Evolutionary conservation across 306 rosid species (phyloP).

Genomic region (Dicorynia guianensis): DNA sequence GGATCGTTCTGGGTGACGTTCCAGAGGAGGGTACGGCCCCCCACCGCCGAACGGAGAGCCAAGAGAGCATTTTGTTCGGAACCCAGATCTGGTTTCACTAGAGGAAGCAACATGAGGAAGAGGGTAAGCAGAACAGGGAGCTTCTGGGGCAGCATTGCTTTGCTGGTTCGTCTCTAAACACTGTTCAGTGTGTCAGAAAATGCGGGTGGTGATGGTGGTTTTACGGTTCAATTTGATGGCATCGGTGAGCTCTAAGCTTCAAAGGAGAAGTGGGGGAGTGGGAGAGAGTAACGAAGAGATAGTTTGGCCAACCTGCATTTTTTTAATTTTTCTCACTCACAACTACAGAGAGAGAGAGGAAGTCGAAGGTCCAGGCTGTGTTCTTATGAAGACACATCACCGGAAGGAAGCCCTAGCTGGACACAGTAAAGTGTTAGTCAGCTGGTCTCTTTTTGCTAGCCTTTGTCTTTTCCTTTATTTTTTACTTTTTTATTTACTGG

Average conservation of each 20-base stretch:
- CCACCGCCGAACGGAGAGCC: constrained; percentile 44
- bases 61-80: constrained; percentile 47
- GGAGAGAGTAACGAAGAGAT: not conserved
- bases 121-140: constrained; percentile 5
- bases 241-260: not conserved
- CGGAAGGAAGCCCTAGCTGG: constrained; percentile 54
- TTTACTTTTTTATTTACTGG: not conserved
- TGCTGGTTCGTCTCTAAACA: constrained; percentile 3
- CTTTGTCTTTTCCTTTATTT: not conserved
- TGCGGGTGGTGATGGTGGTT: not conserved
- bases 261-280: not conserved
- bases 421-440: constrained; percentile 38
- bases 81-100: constrained; percentile 34
- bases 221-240: constrained; percentile 2
- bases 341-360: constrained; percentile 4
- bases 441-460: constrained; percentile 21
- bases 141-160: constrained; percentile 36
- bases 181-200: not conserved
- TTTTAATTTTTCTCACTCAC: not conserved
- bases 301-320: constrained; percentile 30
- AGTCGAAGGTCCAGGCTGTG: constrained; percentile 48
- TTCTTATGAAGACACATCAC: constrained; percentile 11
- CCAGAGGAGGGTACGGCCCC: constrained; percentile 47
- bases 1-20: constrained; percentile 50
- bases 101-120: constrained; percentile 30